Conservation (phyloP, 805 yeast species). For the Myxozyma melibiosi region DNA sequence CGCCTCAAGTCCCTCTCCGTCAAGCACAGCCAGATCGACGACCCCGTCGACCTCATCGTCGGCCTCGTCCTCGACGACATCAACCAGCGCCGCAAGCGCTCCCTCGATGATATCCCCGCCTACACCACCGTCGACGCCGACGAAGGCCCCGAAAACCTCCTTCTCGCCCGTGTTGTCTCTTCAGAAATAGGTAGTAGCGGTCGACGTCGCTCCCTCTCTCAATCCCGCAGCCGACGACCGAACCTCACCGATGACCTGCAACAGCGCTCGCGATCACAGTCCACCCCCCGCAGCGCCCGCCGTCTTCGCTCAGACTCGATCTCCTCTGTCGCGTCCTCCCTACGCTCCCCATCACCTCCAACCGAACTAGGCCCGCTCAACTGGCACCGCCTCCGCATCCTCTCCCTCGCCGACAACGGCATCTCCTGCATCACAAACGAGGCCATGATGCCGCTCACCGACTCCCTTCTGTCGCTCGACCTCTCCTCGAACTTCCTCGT, state of each 20-base stretch:
- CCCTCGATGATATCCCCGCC: conserved; percentile 27
- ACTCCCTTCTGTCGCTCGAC: conserved; percentile 50
- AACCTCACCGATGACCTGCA: background rate
- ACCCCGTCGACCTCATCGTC: conserved; percentile 54
- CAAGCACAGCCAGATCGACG: conserved; percentile 53
- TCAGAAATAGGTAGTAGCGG: background rate
- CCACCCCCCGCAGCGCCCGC: background rate
- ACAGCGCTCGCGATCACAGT: conserved; percentile 14
- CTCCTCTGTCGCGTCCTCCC: conserved; percentile 23
- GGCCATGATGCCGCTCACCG: conserved; percentile 41
- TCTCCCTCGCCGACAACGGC: conserved; percentile 48
- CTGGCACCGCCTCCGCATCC: conserved; percentile 48
- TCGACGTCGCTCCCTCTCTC: conserved; percentile 1
- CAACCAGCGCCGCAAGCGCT: conserved; percentile 44
- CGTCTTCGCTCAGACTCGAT: conserved; percentile 11
- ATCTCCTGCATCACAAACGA: conserved; percentile 41
- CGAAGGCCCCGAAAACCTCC: conserved; percentile 2
- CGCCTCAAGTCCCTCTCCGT: conserved; percentile 57
- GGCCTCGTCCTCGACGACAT: conserved; percentile 59
- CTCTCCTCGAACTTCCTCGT: conserved; percentile 57
- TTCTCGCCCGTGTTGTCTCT: background rate
- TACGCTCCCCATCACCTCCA: conserved; percentile 32
- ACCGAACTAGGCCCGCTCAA: conserved; percentile 29
- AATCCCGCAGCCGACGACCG: background rate
- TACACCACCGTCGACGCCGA: background rate